Base-by-base conservation (phyloP, 441 rosid genomes). In the Pelargonium cotyledonis region DNA sequence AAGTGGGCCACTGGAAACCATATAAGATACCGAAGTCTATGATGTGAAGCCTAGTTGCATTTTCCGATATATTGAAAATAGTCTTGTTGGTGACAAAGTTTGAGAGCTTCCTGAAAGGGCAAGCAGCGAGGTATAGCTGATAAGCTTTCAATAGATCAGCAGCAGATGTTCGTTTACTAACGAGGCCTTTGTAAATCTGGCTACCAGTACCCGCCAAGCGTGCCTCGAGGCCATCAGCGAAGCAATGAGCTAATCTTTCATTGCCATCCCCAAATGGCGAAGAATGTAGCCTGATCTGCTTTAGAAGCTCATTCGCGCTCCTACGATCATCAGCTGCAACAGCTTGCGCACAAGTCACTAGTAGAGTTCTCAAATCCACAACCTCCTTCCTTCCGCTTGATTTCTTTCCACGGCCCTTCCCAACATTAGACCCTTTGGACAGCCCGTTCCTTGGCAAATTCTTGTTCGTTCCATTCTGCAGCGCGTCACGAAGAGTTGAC, bases 1-100 rank as follows among this genome's bases (percentile, higher is more conserved):
- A 73, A 31, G 86, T 80, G 3, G 92, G 92, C 90, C 90, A 88
- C 2, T 83, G 90, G 72, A 88, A 88, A 71, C 92, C 92, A 70
- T 85, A 85, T 0, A 88, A 81, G 53, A 88, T 83, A 70, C 92
- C 92, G 47, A 88, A 88, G 79, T 88, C 92, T 46, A 88, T 84
- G n/a, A 88, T 58, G 67, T 88, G 92, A 73, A 88, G 66, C 55
- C 80, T 73, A 64, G 0, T 80, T 9, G 84, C 78, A 11, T 74
- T 75, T 6, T 70, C 76, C 5, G 76, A 79, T 72, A 67, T 49
- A 23, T 65, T 69, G 23, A 64, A 65, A 72, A 88, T 83, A 0
- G 83, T 83, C 77, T 63, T 78, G 72, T 79, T 84, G 0, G 81
- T 68, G 3, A 78, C 74, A 64, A 80, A 76, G 63, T 84, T 73